Conservation (phyloP, 1,284 basidiomycete genomes). For the Singerocomus rubriflavus region DNA sequence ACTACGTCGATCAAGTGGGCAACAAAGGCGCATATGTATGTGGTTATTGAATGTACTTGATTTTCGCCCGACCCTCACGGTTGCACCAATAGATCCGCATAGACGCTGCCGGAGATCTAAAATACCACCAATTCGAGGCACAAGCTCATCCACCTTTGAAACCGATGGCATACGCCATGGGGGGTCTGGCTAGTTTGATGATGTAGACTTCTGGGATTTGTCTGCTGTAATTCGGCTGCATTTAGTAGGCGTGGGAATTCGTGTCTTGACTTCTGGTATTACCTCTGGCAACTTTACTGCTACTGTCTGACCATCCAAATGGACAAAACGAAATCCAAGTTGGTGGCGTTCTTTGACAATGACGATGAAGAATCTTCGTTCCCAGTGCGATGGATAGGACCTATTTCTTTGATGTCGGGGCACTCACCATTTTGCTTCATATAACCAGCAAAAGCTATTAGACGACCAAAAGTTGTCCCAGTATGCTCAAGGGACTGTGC, state of each 20-base stretch:
- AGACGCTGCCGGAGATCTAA: constrained; percentile 70
- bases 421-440: constrained; percentile 53
- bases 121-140: constrained; percentile 84
- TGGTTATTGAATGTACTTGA: constrained; percentile 12
- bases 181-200: constrained; percentile 62
- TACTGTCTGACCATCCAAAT: constrained; percentile 35
- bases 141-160: constrained; percentile 86
- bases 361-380: constrained; percentile 79
- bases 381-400: constrained; percentile 79
- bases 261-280: neutral
- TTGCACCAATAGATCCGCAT: constrained; percentile 65
- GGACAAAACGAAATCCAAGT: constrained; percentile 75
- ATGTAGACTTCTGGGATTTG: constrained; percentile 38
- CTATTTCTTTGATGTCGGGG: constrained; percentile 46
- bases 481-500: constrained; percentile 69
- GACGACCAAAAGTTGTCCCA: constrained; percentile 77
- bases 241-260: constrained; percentile 24
- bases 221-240: neutral
- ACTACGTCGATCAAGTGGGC: constrained; percentile 80
- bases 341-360: constrained; percentile 77
- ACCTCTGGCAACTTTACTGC: neutral
- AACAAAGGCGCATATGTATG: constrained; percentile 82
- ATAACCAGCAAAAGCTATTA: constrained; percentile 67
- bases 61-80: constrained; percentile 2
- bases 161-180: constrained; percentile 86